Base-by-base conservation (phyloP, 2,329 filamentous ascomycete genomes). In the Simplicillium aogashimaense region DNA sequence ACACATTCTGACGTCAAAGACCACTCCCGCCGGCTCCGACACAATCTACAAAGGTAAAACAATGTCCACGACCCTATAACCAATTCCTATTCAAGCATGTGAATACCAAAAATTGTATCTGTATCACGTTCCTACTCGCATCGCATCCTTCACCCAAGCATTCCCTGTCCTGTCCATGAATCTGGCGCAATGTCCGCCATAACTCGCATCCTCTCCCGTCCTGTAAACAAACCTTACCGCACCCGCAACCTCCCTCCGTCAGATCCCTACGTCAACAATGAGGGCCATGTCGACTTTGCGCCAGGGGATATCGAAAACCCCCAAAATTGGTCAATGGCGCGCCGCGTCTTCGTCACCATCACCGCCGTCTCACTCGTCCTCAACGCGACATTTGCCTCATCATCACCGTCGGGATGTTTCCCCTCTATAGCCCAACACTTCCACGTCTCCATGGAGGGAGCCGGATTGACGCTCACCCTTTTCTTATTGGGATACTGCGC, bases 401-500 rank as follows among this genome's bases (percentile, higher is more conserved):
- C 41, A 1, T 28, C 41, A 11, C 41, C 37, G 8, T 36, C 54
- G 13, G 56, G 51, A 7, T 53, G 54, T 38, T 46, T 54, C 29
- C 37, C 20, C 7, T 43, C n/a, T 29, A 70, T 73, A 34, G 53
- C 60, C 2, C 43, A 63, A 42, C 53, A 66, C 12, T 72, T 77
- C 39, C 47, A 56, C 13, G 62, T 78, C 2, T 74, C 70, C 0
- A 45, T 42, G 6, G 65, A 68, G 43, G 69, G 60, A 3, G 67
- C 68, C 0, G 64, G 63, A 2, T 58, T 77, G 8, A 69, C 70
- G 2, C 69, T 74, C 34, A 72, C 71, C 0, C 51, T 76, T 9
- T 78, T 76, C 47, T 58, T 77, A 18, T 59, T 76, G 4, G 73
- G 59, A 4, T 81, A 79, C 53, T 72, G 70, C 45, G 66, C 70